Evolutionary conservation across 208 protist genomes (phyloP).

Genomic region (Lotmaria passim): DNA sequence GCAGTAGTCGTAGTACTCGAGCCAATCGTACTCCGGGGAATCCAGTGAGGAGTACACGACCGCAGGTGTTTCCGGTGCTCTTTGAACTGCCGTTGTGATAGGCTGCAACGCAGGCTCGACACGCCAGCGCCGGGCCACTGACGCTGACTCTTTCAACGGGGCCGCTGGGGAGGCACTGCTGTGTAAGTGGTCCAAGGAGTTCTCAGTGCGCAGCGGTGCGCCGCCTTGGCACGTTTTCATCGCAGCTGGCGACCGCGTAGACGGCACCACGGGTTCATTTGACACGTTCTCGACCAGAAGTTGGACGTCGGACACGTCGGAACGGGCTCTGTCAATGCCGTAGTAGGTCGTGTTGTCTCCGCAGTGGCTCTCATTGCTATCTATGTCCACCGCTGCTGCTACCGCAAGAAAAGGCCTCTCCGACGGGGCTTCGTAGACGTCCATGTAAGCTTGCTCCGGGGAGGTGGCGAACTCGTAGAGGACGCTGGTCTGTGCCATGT

Average conservation of each 20-base stretch:
- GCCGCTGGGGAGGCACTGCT: neutral
- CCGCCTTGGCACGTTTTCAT: neutral
- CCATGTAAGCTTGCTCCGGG: neutral
- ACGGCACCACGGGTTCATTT: neutral
- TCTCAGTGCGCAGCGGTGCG: neutral
- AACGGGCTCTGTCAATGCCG: neutral
- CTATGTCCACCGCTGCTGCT: neutral
- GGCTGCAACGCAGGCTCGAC: neutral
- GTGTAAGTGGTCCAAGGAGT: neutral
- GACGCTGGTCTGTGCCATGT: neutral
- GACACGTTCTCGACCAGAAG: neutral
- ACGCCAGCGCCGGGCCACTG: neutral
- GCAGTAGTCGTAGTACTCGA: conserved; percentile 2
- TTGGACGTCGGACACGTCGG: neutral
- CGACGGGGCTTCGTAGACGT: neutral
- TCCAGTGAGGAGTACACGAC: neutral
- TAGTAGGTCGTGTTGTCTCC: conserved; percentile 1
- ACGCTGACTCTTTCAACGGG: neutral
- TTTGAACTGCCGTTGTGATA: neutral
- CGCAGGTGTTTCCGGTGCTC: neutral
- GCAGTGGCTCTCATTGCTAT: neutral
- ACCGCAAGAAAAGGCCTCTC: no score
- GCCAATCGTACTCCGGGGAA: neutral
- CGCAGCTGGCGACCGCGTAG: neutral
- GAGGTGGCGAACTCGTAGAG: neutral